A percentile compares a stretch with the other conserved stretches of the same genome.
Evolutionary conservation across 2,329 filamentous ascomycete species (phyloP).

Genomic region (Dactylellina sp.): DNA sequence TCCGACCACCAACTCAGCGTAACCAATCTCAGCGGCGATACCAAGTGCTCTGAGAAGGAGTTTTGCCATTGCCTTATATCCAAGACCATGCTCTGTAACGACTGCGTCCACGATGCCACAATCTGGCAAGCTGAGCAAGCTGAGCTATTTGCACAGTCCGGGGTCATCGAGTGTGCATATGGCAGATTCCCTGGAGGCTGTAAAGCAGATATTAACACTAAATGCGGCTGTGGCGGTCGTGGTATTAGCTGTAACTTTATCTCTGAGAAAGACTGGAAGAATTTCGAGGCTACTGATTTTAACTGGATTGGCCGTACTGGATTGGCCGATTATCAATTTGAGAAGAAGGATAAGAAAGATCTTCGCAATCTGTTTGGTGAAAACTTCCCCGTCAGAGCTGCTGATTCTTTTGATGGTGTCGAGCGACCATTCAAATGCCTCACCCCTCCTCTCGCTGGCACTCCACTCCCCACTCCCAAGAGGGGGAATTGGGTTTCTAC

Average conservation of each 20-base stretch:
- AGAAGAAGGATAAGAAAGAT: conserved; percentile 55
- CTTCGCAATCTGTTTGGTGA: conserved; percentile 52
- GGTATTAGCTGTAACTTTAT: conserved; percentile 52
- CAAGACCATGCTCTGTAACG: conserved; percentile 53
- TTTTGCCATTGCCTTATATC: conserved; percentile 54
- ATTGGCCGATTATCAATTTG: conserved; percentile 32
- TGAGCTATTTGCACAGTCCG: conserved; percentile 36
- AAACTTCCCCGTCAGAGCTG: conserved; percentile 45
- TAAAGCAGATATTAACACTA: conserved; percentile 41
- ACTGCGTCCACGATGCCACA: conserved; percentile 34
- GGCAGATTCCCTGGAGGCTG: conserved; percentile 53
- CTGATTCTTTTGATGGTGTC: conserved; percentile 37
- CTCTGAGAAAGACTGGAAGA: conserved; percentile 50
- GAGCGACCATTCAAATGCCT: conserved; percentile 21
- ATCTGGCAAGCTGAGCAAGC: conserved; percentile 38
- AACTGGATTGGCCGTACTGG: conserved; percentile 52
- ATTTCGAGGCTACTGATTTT: conserved; percentile 51
- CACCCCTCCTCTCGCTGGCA: background rate
- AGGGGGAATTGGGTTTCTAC: conserved; percentile 32
- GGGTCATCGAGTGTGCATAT: conserved; percentile 50
- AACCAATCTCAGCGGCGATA: conserved; percentile 47
- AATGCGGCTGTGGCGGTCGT: conserved; percentile 50
- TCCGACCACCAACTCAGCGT: conserved; percentile 49
- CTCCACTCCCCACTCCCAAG: conserved; percentile 31
- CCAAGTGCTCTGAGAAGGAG: conserved; percentile 42